Evolutionary conservation across 1,139 yeast genomes (phyloP), one percentile per base, ranked within the genome.

Genomic region (Hanseniaspora uvarum): DNA sequence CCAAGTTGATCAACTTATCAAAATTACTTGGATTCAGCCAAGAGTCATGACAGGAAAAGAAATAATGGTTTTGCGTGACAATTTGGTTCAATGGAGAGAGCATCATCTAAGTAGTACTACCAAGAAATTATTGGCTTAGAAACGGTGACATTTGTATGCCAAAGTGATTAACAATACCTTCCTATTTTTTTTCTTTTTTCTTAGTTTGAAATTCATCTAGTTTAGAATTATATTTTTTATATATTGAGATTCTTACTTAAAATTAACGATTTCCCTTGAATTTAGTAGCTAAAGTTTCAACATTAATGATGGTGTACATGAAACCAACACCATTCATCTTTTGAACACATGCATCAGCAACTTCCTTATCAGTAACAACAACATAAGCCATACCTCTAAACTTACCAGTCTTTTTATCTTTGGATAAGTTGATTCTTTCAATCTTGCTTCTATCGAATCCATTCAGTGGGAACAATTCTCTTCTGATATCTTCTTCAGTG

Each of bases 321-420:
- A 85, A 83, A 76, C 96, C 96, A 74, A 80, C 84, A 64, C 96
- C 96, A 68, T 92, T 79, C 70, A 88, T 78, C 60, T 74, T 74
- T 59, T 84, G 81, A 72, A 84, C 75, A 49, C 96, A 97, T 61
- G 69, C 71, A 70, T 85, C 83, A 48, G 97, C 98, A 62, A 73
- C 74, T 56, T 70, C 69, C 65, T 80, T 83, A 58, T 82, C 74
- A 51, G 77, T 78, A 71, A 86, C 89, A 56, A 94, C 83, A 60
- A 89, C 94, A 69, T 87, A 92, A n/a, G 98, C 98, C 70, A 89
- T 82, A 62, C 99, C 99, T 73, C 92, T 84, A 56, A 95, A 86
- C 69, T 84, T 84, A 59, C 95, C 94, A 33, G 97, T 92, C 63
- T 86, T 95, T 72, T 88, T 84, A 73, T 89, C 87, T 73, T 87